phyloP scores from a whole-genome alignment of 371 early-diverging fungal species.

The Phascolomyces articulosus region DNA sequence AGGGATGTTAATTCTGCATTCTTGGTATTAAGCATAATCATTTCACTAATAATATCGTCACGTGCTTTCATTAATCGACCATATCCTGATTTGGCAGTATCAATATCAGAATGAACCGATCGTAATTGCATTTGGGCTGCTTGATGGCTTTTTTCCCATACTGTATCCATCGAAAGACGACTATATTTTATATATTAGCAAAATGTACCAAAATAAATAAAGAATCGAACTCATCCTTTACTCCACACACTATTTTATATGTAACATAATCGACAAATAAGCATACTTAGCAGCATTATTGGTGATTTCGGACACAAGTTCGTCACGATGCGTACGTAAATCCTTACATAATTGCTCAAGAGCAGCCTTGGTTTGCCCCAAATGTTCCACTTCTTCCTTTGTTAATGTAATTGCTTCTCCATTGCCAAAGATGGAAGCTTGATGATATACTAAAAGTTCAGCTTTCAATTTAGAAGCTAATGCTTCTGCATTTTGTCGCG shows the following conservation, averaged over 20 bases:
- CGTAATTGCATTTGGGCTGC: slow-evolving; percentile 39
- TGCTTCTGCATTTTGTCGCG: slow-evolving; percentile 41
- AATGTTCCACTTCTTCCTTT: slow-evolving; percentile 38
- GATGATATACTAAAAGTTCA: slow-evolving; percentile 40
- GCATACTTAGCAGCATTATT: slow-evolving; percentile 15
- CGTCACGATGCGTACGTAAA: slow-evolving; percentile 36
- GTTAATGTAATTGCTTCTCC: slow-evolving; percentile 15
- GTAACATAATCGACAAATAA: too few species aligned
- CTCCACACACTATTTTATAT: too few species aligned
- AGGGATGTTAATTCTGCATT: slow-evolving; percentile 56
- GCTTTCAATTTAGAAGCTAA: slow-evolving; percentile 29
- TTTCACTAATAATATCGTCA: slow-evolving; percentile 53
- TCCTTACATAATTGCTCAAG: slow-evolving; percentile 41
- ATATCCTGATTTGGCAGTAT: slow-evolving; percentile 20
- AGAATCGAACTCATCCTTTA: too few species aligned
- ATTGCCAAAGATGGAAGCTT: slow-evolving; percentile 28
- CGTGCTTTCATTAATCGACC: slow-evolving; percentile 27
- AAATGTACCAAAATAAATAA: slow-evolving; percentile 8
- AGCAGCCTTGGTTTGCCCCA: slow-evolving; percentile 34
- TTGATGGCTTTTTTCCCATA: slow-evolving; percentile 32
- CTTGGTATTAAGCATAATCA: slow-evolving; percentile 56
- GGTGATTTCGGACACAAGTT: slow-evolving; percentile 17
- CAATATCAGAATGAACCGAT: slow-evolving; percentile 35
- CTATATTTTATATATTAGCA: too few species aligned
- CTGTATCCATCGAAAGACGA: slow-evolving; percentile 22